Evolutionary conservation across 495 filamentous ascomycete species (phyloP), one percentile per base, ranked within the genome.

Genomic region (Wilcoxina mikolae): DNA sequence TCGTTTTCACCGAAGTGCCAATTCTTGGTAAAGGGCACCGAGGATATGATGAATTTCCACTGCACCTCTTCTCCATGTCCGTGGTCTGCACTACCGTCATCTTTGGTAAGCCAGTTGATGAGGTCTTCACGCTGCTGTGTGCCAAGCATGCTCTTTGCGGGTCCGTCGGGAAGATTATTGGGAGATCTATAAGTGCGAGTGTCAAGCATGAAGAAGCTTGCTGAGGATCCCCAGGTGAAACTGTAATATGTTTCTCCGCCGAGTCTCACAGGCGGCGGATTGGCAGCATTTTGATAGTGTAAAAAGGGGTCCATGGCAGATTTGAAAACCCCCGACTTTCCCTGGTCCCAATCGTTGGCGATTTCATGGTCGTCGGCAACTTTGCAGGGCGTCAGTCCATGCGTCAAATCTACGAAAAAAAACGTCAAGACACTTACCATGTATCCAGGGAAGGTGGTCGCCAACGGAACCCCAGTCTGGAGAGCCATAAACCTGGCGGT

Each of bases 331-430:
- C 81, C 81, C 0, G 82, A 85, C 3, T 73, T 80, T 69, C 85
- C 85, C 33, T 73, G 64, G 42, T 78, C 78, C 87, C 87, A 95
- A 69, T 95, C 88, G 64, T 95, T 98, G 5, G 75, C 77, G 46
- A 98, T 94, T 61, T 98, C 91, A 58, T 98, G 91, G 70, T 98
- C 91, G 60, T 98, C 91, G 4, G 93, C 73, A 0, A 93, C 87
- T n/a, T n/a, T n/a, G n/a, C n/a, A n/a, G n/a, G n/a, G n/a, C n/a
- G n/a, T n/a, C n/a, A n/a, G n/a, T n/a, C n/a, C n/a, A n/a, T n/a
- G n/a, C n/a, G n/a, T n/a, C n/a, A n/a, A n/a, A n/a, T n/a, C n/a
- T n/a, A n/a, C n/a, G n/a, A n/a, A n/a, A n/a, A n/a, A n/a, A n/a
- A n/a, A n/a, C n/a, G n/a, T n/a, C n/a, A n/a, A n/a, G n/a, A n/a